These are phyloP conservation scores for Tausonia pullulans DNA, from an alignment of 1,284 basidiomycete species.

Conservation along the genomic window DNA sequence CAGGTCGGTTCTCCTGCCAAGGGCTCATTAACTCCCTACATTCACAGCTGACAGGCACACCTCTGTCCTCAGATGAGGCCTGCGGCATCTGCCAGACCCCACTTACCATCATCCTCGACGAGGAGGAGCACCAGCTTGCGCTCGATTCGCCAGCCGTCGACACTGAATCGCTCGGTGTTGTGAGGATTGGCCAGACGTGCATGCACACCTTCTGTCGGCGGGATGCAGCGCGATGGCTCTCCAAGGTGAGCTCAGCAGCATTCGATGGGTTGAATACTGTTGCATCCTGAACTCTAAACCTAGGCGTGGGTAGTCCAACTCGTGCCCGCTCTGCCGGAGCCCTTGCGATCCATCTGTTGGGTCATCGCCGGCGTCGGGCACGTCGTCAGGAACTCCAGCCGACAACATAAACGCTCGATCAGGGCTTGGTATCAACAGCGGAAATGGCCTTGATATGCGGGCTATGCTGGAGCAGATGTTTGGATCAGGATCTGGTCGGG, in stretches of 20 bases:
- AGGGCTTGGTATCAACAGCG: no score
- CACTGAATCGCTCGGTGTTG: slow-evolving; percentile 9
- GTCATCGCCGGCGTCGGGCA: no score
- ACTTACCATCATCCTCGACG: slow-evolving; percentile 3
- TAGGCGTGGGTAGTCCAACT: not conserved
- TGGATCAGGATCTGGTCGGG: no score
- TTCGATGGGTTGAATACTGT: not conserved
- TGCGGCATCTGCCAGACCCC: slow-evolving; percentile 14
- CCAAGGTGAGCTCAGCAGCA: not conserved
- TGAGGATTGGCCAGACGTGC: slow-evolving; percentile 3
- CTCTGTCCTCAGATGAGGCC: not conserved
- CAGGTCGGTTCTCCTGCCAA: no score
- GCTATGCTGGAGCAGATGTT: no score
- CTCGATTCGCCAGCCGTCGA: slow-evolving; percentile 9
- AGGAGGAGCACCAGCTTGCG: slow-evolving; percentile 14
- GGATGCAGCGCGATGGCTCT: slow-evolving; percentile 13
- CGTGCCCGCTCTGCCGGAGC: slow-evolving; percentile 10
- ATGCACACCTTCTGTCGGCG: slow-evolving; percentile 10
- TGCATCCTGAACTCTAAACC: not conserved
- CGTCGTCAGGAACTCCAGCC: no score
- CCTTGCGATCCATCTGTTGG: not conserved
- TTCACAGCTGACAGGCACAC: no score
- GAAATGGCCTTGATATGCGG: no score
- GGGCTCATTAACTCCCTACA: no score
- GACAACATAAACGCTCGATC: no score